A percentile compares a stretch with the other conserved stretches of the same genome.
These are phyloP conservation scores for Apiotrichum gamsii DNA, from an alignment of 1,284 basidiomycete genomes.

Conservation along the genomic window DNA sequence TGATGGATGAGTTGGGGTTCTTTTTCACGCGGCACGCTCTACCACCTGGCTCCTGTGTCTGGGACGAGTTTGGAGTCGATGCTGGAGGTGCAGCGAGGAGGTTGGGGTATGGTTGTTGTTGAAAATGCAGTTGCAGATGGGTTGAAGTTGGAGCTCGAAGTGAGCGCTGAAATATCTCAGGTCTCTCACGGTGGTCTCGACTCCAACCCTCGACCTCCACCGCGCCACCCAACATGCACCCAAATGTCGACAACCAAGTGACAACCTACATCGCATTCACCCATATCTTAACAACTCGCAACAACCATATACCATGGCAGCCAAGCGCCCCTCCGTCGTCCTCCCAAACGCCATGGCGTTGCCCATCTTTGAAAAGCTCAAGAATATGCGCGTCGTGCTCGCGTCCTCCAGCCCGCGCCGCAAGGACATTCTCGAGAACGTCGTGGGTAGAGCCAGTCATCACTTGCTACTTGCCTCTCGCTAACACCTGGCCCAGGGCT, in stretches of 20 bases:
- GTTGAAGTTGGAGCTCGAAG: too few species aligned
- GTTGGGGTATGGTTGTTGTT: too few species aligned
- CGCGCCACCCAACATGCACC: not conserved
- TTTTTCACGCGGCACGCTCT: not conserved
- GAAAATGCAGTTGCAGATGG: too few species aligned
- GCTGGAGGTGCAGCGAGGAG: not conserved
- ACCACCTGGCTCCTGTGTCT: too few species aligned
- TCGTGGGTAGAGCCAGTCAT: conserved; percentile 61
- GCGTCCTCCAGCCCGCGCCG: conserved; percentile 81
- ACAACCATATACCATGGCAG: conserved; percentile 1
- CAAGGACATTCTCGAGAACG: conserved; percentile 72
- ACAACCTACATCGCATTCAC: too few species aligned
- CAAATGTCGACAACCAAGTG: not conserved
- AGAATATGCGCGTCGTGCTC: conserved; percentile 65
- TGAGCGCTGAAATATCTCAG: not conserved
- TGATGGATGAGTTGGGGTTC: conserved; percentile 7
- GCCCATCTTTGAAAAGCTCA: conserved; percentile 64
- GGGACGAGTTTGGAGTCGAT: not conserved
- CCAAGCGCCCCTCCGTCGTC: conserved; percentile 47
- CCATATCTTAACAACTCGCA: not conserved
- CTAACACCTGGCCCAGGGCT: conserved; percentile 56
- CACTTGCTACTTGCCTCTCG: conserved; percentile 13
- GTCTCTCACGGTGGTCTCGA: conserved; percentile 4
- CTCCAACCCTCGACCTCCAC: not conserved
- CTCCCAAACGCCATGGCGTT: conserved; percentile 65